Conservation (phyloP, 163 green algal genomes). For the Volvox carteri region DNA sequence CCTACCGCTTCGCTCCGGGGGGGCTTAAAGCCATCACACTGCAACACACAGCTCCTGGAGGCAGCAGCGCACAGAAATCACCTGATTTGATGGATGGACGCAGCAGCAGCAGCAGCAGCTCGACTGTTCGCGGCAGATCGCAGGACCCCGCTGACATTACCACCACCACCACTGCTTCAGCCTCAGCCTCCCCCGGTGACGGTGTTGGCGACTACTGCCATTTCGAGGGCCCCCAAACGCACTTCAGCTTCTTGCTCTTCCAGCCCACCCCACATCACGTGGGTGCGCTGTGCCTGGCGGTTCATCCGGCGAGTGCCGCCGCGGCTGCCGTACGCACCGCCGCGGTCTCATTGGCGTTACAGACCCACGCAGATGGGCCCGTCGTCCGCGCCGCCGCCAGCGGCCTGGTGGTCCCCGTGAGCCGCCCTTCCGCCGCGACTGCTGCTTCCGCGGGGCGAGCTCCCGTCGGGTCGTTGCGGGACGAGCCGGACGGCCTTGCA, state of each 20-base stretch:
- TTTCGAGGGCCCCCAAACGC: not conserved
- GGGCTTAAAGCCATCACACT: slow-evolving; percentile 8
- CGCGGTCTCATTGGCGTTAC: not conserved
- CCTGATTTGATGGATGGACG: not conserved
- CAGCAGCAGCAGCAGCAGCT: not conserved
- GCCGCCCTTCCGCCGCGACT: not conserved
- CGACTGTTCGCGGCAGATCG: no score
- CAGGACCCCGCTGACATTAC: no score
- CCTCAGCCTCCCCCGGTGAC: no score
- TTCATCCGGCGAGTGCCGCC: not conserved
- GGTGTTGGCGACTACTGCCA: not conserved
- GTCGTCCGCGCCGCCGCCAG: no score
- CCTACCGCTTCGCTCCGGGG: not conserved
- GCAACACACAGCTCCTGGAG: not conserved
- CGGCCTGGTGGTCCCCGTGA: not conserved
- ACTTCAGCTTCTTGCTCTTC: slow-evolving; percentile 44
- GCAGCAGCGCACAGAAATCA: not conserved
- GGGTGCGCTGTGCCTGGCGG: slow-evolving; percentile 32
- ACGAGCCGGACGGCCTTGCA: no score
- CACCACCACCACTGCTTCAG: no score
- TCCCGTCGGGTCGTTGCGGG: no score
- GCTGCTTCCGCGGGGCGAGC: not conserved
- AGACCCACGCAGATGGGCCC: no score
- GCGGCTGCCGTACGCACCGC: not conserved
- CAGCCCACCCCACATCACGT: slow-evolving; percentile 34